Conservation (phyloP, 2,329 filamentous ascomycete genomes). For the Trichophyton mentagrophytes region DNA sequence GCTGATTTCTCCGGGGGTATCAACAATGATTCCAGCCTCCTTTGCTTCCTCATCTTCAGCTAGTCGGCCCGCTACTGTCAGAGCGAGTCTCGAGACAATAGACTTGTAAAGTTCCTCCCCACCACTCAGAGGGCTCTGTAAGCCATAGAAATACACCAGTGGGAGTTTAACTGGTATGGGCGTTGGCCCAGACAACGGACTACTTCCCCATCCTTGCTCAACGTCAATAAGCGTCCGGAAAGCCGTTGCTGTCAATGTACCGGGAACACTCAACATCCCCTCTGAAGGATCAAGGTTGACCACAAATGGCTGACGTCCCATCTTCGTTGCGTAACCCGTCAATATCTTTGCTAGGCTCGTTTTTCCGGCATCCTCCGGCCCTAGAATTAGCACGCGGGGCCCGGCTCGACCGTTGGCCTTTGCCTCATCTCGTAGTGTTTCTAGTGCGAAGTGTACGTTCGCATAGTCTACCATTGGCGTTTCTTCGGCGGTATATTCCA, state of each 20-base stretch:
- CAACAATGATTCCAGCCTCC: slow-evolving; percentile 68
- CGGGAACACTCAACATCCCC: slow-evolving; percentile 63
- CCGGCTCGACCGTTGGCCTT: slow-evolving; percentile 42
- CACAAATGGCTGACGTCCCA: slow-evolving; percentile 61
- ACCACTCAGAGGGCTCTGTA: slow-evolving; percentile 54
- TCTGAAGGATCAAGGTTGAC: slow-evolving; percentile 78
- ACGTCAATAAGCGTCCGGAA: slow-evolving; percentile 81
- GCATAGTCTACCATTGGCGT: slow-evolving; percentile 69
- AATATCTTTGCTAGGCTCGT: slow-evolving; percentile 66
- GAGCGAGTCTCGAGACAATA: slow-evolving; percentile 61
- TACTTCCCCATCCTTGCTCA: slow-evolving; percentile 77
- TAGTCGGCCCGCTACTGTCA: slow-evolving; percentile 64
- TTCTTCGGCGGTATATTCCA: slow-evolving; percentile 60
- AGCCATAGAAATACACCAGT: slow-evolving; percentile 77
- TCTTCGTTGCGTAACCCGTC: slow-evolving; percentile 64
- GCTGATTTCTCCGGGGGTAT: slow-evolving; percentile 60
- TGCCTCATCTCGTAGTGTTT: slow-evolving; percentile 55
- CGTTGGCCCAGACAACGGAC: slow-evolving; percentile 80
- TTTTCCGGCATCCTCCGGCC: slow-evolving; percentile 68
- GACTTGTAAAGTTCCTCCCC: slow-evolving; percentile 60
- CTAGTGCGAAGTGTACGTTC: slow-evolving; percentile 79
- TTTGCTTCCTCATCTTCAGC: slow-evolving; percentile 61
- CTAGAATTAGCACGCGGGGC: slow-evolving; percentile 73
- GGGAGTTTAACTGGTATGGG: slow-evolving; percentile 83
- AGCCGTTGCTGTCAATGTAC: slow-evolving; percentile 72